Base-by-base conservation (phyloP, 1,139 yeast species). In the Nematodospora anomalae region DNA sequence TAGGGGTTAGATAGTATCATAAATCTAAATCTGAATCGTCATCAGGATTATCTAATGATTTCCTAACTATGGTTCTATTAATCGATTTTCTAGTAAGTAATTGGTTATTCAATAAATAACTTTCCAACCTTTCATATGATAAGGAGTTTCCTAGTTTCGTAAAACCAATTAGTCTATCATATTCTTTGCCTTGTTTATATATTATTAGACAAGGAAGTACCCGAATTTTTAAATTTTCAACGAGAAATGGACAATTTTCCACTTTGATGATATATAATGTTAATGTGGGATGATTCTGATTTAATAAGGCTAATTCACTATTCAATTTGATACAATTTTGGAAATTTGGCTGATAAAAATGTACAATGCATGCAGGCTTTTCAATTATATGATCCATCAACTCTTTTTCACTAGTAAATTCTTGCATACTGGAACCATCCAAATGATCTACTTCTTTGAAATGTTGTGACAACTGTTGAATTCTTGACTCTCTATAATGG, bases 121-220 rank as follows among this genome's bases (percentile, higher is more conserved):
- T 54, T 49, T 82, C 88, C 42, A 83, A 60, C 3, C 67, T 50
- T 21, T 63, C 68, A 13, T 73, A 52, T 6, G 53, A 44, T 37
- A 67, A 60, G 27, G 52, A 52, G 21, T 55, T 48, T 2, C 76
- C 78, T 32, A 85, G 60, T 28, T 74, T 72, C 35, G 80, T 82
- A 50, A 86, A 82, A 6, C 95, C 95, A 4, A 83, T 71, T 6
- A 84, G 55, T 42, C 87, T 60, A 20, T 73, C 68, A 3, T 65
- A 53, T 51, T 84, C 90, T 32, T 67, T 59, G 1, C 90, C 90
- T 21, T 71, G 63, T 23, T 61, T 62, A 52, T 81, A 86, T n/a
- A 79, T 68, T 2, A 83, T 60, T 4, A 85, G 80, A 49, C 81
- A 82, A 1, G 96, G 96, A 7, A 87, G 65, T 5, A 83, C 80